phyloP scores from a whole-genome alignment of 345 rosid genomes.

The Murraya koenigii region DNA sequence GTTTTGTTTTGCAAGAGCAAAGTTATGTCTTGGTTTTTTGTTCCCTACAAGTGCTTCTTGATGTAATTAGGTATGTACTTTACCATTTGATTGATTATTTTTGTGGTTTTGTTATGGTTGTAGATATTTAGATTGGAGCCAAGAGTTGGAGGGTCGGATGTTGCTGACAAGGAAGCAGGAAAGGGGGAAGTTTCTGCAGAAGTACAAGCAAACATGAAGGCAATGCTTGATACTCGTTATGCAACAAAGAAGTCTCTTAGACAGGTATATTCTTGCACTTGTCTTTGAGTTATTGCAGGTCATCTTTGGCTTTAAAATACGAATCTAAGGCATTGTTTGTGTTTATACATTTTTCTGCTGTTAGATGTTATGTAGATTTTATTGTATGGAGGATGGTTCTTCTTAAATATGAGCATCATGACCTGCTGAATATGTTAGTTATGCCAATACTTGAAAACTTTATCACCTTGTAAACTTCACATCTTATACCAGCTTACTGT shows the following conservation, averaged over 20 bases:
- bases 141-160: slow-evolving; percentile 25
- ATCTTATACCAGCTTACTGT: background rate
- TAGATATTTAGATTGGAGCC: slow-evolving; percentile 86
- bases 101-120: slow-evolving; percentile 5
- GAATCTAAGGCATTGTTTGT: background rate
- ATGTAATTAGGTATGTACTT: background rate
- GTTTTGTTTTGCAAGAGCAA: background rate
- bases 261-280: slow-evolving; percentile 39
- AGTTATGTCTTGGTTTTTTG: background rate
- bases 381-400: background rate
- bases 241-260: slow-evolving; percentile 47
- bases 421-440: background rate
- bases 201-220: slow-evolving; percentile 19
- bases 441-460: background rate
- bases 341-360: background rate
- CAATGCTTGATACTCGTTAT: slow-evolving; percentile 24
- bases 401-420: background rate
- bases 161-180: slow-evolving; percentile 34
- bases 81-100: background rate
- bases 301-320: background rate
- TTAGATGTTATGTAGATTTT: background rate
- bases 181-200: slow-evolving; percentile 30
- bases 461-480: background rate
- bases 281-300: background rate
- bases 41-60: background rate